Conservation (phyloP, 1,284 basidiomycete species). For the Moesziomyces parantarcticus region DNA sequence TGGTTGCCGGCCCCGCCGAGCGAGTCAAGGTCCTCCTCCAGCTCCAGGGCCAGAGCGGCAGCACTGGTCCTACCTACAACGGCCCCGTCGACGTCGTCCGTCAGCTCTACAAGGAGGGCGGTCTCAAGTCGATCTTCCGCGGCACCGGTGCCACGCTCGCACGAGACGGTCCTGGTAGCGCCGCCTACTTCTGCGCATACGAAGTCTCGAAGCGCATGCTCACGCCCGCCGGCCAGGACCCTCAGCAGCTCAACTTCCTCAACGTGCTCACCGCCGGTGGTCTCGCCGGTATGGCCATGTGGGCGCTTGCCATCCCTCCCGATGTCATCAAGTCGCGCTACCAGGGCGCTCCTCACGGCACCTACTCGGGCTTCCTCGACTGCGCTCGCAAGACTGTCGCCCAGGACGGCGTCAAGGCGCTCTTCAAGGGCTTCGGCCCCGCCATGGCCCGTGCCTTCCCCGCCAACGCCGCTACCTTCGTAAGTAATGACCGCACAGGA, state of each 20-base stretch:
- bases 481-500: slow-evolving; percentile 77
- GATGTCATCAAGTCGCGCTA: slow-evolving; percentile 85
- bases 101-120: slow-evolving; percentile 94
- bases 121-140: slow-evolving; percentile 89
- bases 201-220: slow-evolving; percentile 90
- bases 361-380: slow-evolving; percentile 92
- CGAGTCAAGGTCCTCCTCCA: slow-evolving; percentile 93
- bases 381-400: slow-evolving; percentile 92
- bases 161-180: slow-evolving; percentile 94
- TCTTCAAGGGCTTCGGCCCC: slow-evolving; percentile 98
- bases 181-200: slow-evolving; percentile 97
- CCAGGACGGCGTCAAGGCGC: slow-evolving; percentile 84
- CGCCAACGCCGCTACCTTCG: slow-evolving; percentile 93
- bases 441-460: slow-evolving; percentile 80
- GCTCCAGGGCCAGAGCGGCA: slow-evolving; percentile 85
- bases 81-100: slow-evolving; percentile 91
- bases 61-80: slow-evolving; percentile 79
- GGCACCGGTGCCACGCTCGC: slow-evolving; percentile 91
- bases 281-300: slow-evolving; percentile 93
- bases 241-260: slow-evolving; percentile 84
- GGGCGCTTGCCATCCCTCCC: slow-evolving; percentile 60
- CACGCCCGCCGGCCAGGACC: slow-evolving; percentile 77
- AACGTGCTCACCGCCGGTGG: slow-evolving; percentile 93
- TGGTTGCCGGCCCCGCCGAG: slow-evolving; percentile 94
- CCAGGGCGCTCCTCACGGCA: slow-evolving; percentile 95